phyloP scores from a whole-genome alignment of 805 yeast species.

The Debaryomyces castellii region DNA sequence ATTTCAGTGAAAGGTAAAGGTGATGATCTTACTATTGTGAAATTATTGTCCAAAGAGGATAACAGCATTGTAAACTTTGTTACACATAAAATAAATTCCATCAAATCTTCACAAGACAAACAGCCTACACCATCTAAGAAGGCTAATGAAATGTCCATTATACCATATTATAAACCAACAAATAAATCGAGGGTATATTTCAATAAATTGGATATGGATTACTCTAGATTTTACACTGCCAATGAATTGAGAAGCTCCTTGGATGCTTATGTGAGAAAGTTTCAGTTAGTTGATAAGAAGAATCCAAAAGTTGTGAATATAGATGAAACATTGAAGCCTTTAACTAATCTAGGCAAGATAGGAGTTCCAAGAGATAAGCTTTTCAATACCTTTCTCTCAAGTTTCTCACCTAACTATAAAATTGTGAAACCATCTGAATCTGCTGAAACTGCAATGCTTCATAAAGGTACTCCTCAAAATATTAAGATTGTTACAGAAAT shows the following conservation, averaged over 20 bases:
- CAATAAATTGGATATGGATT: conserved; percentile 37
- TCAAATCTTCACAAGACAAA: conserved; percentile 11
- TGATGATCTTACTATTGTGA: conserved; percentile 67
- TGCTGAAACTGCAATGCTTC: conserved; percentile 28
- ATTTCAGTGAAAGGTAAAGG: conserved; percentile 79
- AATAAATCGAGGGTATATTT: conserved; percentile 47
- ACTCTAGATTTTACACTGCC: conserved; percentile 46
- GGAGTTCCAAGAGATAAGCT: conserved; percentile 43
- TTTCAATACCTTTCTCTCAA: conserved; percentile 43
- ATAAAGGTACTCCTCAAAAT: conserved; percentile 68
- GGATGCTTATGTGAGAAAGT: conserved; percentile 53
- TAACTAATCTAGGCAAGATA: conserved; percentile 32
- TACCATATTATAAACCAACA: conserved; percentile 58
- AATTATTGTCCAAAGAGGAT: conserved; percentile 44
- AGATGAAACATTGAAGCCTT: conserved; percentile 52
- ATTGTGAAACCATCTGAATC: conserved; percentile 47
- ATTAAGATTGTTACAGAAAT: conserved; percentile 68
- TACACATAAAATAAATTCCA: conserved; percentile 49
- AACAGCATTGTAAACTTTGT: conserved; percentile 59
- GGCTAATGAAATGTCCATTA: conserved; percentile 25
- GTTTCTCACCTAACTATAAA: conserved; percentile 50
- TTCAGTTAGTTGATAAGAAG: conserved; percentile 49
- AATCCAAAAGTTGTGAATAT: conserved; percentile 55
- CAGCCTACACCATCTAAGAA: conserved; percentile 20
- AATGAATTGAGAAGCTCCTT: conserved; percentile 55